Base-by-base conservation (phyloP, 2,329 filamentous ascomycete species). In the Sclerotinia nivalis region DNA sequence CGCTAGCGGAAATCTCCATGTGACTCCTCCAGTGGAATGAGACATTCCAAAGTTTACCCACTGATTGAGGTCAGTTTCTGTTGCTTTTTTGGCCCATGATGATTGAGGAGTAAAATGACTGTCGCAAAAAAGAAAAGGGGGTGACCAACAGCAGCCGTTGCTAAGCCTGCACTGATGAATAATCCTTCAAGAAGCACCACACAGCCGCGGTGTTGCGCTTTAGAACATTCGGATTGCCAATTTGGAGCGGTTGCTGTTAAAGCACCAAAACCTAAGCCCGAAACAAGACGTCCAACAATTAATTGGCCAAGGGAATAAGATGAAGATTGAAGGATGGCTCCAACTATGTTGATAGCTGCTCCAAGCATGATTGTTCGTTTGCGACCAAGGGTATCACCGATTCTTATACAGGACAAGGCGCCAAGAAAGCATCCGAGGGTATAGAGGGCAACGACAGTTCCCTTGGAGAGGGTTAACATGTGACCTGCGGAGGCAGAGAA, bases 1-100 rank as follows among this genome's bases (percentile, higher is more conserved):
- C 2, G 83, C 84, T 25, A 90, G 80, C 0, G 88, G 88, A 76
- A 90, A 89, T 2, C 88, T 82, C 88, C 88, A 87, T 0, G 82
- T 79, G 34, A 85, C 81, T 15, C 82, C 83, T 60, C 81, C 81
- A 1, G 80, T 83, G 81, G 73, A 85, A 87, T 4, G 83, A 85
- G 72, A 87, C 81, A 28, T 64, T 47, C 85, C 87, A 55, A 87
- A 84, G 72, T 88, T 86, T 60, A 89, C 81, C 87, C 87, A 89
- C 78, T 88, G 88, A 5, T 43, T 56, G 10, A 58, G 47, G 59
- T 68, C 55, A 68, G 66, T n/a, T 54, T 62, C 15, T 50, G 13
- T 40, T 65, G 34, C 61, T 52, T 65, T 4, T 65, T 50, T 40
- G n/a, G 34, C 6, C 47, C 47, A 28, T 60, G 66, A 49, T 62